Percentiles rank a stretch among this genome's conserved stretches.
Conservation (phyloP, 2,329 filamentous ascomycete species). For the Ophiostoma himal-ulmi region DNA sequence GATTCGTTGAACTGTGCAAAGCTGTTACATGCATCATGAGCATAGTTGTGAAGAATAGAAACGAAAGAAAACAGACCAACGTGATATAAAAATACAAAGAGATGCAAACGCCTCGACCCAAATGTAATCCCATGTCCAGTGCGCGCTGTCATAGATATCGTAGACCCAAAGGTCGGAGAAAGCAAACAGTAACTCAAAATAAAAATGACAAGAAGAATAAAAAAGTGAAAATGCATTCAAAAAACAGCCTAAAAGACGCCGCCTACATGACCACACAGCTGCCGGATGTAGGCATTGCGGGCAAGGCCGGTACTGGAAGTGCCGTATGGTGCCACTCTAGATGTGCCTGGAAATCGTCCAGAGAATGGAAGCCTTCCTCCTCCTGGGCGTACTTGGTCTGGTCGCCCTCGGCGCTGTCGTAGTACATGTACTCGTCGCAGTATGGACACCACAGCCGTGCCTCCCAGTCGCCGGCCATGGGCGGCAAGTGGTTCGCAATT, state of each 20-base stretch:
- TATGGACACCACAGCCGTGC: conserved; percentile 49
- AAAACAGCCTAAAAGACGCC: background rate
- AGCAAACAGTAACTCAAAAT: background rate
- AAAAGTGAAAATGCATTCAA: background rate
- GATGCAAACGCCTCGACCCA: conserved; percentile 1
- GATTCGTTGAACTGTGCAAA: background rate
- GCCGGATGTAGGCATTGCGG: conserved; percentile 27
- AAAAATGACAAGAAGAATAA: background rate
- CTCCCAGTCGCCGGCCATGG: conserved; percentile 46
- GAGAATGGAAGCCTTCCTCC: conserved; percentile 44
- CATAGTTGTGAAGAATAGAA: background rate
- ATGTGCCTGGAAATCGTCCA: conserved; percentile 48
- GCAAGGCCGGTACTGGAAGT: conserved; percentile 36
- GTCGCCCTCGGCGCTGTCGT: conserved; percentile 49
- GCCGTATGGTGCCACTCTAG: conserved; percentile 52
- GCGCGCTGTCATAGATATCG: conserved; percentile 12
- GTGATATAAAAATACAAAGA: background rate
- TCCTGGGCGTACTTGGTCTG: conserved; percentile 43
- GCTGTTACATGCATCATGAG: background rate
- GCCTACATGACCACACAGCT: conserved; percentile 36
- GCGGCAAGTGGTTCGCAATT: conserved; percentile 52
- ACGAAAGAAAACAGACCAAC: background rate
- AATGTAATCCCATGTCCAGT: background rate
- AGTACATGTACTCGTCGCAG: conserved; percentile 50
- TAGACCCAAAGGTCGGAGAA: background rate